Evolutionary conservation across 2,329 filamentous ascomycete genomes (phyloP).

Genomic region (Exophiala mesophila): DNA sequence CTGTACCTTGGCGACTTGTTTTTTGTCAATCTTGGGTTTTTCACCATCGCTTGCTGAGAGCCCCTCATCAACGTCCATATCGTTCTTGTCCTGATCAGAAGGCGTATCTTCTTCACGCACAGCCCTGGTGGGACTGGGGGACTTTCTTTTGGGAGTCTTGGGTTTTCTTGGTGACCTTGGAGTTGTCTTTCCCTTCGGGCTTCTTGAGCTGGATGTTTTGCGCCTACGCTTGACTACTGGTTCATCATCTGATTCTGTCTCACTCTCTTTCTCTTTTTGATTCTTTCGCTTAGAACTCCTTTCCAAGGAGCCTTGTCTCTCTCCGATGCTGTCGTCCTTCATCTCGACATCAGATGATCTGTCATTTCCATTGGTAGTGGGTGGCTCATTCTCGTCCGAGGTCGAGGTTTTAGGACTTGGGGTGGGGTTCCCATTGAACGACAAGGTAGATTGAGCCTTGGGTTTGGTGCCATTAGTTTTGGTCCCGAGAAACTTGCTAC

Average conservation of each 20-base stretch:
- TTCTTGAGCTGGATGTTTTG: conserved; percentile 33
- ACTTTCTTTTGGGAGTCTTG: conserved; percentile 28
- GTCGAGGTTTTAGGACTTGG: conserved; percentile 18
- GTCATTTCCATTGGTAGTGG: conserved; percentile 36
- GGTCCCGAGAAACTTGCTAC: conserved; percentile 79
- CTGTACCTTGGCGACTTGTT: conserved; percentile 76
- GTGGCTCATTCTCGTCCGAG: conserved; percentile 21
- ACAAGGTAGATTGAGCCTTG: conserved; percentile 31
- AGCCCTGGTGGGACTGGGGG: conserved; percentile 27
- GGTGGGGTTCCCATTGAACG: conserved; percentile 29
- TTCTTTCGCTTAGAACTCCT: neutral
- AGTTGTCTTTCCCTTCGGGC: conserved; percentile 23
- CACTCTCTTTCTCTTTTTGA: conserved; percentile 33
- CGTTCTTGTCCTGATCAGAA: conserved; percentile 43
- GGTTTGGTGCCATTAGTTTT: conserved; percentile 63
- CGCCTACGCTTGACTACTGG: conserved; percentile 54
- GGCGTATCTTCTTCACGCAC: conserved; percentile 34
- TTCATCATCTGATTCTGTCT: conserved; percentile 52
- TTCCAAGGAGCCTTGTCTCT: too few species aligned
- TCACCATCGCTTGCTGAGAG: conserved; percentile 49
- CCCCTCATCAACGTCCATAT: conserved; percentile 31
- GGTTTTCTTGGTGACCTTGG: conserved; percentile 20
- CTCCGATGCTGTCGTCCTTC: too few species aligned
- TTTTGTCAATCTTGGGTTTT: conserved; percentile 66
- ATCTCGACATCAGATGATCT: conserved; percentile 33